phyloP scores from a whole-genome alignment of 1,284 basidiomycete genomes.

The Cutaneotrichosporon sp. region DNA sequence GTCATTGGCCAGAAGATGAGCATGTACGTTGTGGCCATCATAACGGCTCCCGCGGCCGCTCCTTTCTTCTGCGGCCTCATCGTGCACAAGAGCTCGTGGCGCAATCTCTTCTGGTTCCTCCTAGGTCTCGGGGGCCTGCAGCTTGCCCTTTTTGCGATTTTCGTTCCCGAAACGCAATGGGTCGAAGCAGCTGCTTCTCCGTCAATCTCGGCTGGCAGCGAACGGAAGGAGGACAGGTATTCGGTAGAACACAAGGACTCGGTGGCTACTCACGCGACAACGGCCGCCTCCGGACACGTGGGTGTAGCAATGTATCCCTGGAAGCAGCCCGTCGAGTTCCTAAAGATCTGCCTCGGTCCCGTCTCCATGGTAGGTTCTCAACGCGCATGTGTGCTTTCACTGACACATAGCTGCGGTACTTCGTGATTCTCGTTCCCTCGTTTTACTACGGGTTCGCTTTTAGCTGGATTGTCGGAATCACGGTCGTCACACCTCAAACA shows the following conservation, averaged over 20 bases:
- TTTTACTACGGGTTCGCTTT: slow-evolving; percentile 42
- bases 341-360: slow-evolving; percentile 18
- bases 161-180: slow-evolving; percentile 47
- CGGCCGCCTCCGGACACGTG: neutral
- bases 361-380: slow-evolving; percentile 24
- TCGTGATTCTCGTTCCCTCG: slow-evolving; percentile 30
- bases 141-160: slow-evolving; percentile 21
- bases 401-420: slow-evolving; percentile 14
- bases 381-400: neutral
- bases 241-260: neutral
- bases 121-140: slow-evolving; percentile 30
- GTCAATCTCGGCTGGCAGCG: neutral
- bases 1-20: slow-evolving; percentile 42
- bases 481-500: slow-evolving; percentile 40
- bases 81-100: slow-evolving; percentile 26
- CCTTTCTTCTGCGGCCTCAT: slow-evolving; percentile 45
- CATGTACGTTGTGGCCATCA: slow-evolving; percentile 32
- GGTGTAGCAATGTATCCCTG: slow-evolving; percentile 1
- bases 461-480: slow-evolving; percentile 42
- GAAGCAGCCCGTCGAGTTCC: neutral
- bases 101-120: slow-evolving; percentile 41
- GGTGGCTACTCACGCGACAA: neutral
- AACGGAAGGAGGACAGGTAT: neutral
- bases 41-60: slow-evolving; percentile 37
- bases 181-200: neutral